Base-by-base conservation (phyloP, 208 protist species). In the Trypanosoma lewisi region DNA sequence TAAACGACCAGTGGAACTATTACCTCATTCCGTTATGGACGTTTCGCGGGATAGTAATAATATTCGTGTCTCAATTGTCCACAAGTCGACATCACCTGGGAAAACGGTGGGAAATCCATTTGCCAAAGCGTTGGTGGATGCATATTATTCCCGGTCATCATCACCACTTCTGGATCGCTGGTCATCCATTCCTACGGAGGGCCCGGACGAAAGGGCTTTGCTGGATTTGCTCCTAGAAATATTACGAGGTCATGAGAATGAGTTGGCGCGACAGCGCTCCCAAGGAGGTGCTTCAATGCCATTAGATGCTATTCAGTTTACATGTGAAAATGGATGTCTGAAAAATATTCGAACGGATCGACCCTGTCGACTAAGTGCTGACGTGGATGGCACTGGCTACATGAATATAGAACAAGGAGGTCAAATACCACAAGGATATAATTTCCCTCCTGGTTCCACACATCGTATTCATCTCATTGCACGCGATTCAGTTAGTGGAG, bases 401-500 rank as follows among this genome's bases (percentile, higher is more conserved):
- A 60, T 73, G 39, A 34, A 59, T 28, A 30, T 94, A 33, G 57
- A 55, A 55, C 84, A 91, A 70, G 82, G 83, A n/a, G 80, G 80
- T 25, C 82, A 83, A 8, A 51, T 94, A 23, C 87, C 87, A 11
- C 67, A 75, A 23, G 61, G 62, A 19, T 70, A 67, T n/a, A 12
- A 70, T 12, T 74, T 77, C 50, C 48, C 73, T 19, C 34, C 51
- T 34, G 66, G 59, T 23, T 69, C 71, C 25, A 66, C 78, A 5
- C 85, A 87, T 69, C 72, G 80, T 73, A 68, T 94, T 34, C 67
- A 77, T 12, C 55, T 94, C 37, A 75, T 77, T 21, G 87, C 82
- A 17, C 72, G 75, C 11, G 82, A 94, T 36, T 70, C 75, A 5
- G 37, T 55, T 11, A 80, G 73, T 21, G 83, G 80, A 2, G 61